Evolutionary conservation across 352 stramenopile genomes (phyloP), one percentile per base, ranked within the genome.

Genomic region (Pythium oligandrum): DNA sequence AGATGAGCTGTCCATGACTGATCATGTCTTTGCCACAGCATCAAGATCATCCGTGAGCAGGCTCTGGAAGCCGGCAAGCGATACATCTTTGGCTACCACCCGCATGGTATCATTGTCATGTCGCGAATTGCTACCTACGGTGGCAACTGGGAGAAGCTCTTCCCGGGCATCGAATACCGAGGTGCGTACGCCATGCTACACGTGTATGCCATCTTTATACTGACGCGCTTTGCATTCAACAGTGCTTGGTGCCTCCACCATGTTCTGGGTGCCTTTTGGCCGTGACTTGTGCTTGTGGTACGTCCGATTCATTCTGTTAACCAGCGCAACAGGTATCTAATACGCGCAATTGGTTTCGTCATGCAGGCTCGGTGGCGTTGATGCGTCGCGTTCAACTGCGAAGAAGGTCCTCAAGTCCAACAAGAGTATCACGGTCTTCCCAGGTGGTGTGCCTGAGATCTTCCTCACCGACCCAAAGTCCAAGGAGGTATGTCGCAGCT

Each of bases 21-120:
- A 50, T 48, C 7, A 37, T 35, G 10, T 38, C 33, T 17, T 32
- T 48, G 43, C 7, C 31, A 32, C 47, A 75, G 71, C 7, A 40
- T 85, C 46, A 80, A 88, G 59, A 55, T 88, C 50, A 71, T 90
- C 42, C 77, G 80, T 4, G 77, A 90, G 63, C 52, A 80, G 44
- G 66, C 68, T 42, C 65, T 90, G 33, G 80, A 90, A 51, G 58
- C 59, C 36, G 68, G 39, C 39, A 84, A 88, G 66, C 83, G 81
- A 59, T 88, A 85, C 64, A 70, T 90, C 39, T 90, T 90, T 51
- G 78, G 71, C 44, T 88, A 73, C 55, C 78, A 91, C 51, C 80
- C 80, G 26, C 80, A 90, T 51, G 80, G 77, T 32, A 88, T 90
- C 63, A 78, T 90, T 44, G 68, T 90, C 10, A 55, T 90, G 30